Base-by-base conservation (phyloP, 2,329 filamentous ascomycete species). In the Aspergillus quadricinctus region DNA sequence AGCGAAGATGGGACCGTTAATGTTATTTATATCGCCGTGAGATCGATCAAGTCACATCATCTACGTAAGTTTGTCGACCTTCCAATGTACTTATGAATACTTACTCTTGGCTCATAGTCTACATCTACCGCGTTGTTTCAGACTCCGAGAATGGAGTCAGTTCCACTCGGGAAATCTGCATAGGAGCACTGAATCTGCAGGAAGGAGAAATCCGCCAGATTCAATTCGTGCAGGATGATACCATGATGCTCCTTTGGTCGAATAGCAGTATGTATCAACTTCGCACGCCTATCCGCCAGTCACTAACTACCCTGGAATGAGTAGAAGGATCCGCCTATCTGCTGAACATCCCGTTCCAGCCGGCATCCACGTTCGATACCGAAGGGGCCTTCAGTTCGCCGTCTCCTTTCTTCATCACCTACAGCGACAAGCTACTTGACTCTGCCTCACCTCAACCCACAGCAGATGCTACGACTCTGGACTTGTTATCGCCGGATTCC, bases 181-280 rank as follows among this genome's bases (percentile, higher is more conserved):
- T 71, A 9, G 69, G 73, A n/a, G 66, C 64, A 1, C 46, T 76
- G n/a, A 60, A 65, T 49, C 59, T 77, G 7, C 58, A 67, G 45
- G 57, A 65, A 10, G 75, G 75, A 17, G 66, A 69, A 27, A 69
- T 77, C 17, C 70, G 84, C 21, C 87, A 91, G 67, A 70, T 88
- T 14, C 86, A 87, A 66, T 90, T 92, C 65, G 79, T 89, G 46
- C 80, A 88, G 63, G 83, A 88, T 54, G 72, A 79, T 11, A 78
- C 75, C 0, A 69, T 92, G 1, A 77, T 91, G 53, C 62, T 89
- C 1, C 78, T 92, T 1, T 82, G 81, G 72, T 66, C 69, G 46
- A 66, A 69, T 35, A 54, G 61, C 23, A 65, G 73, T 74, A 67
- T 63, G 63, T 49, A 43, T 19, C 1, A 17, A 1, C 1, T 4